Evolutionary conservation across 495 filamentous ascomycete genomes (phyloP).

Genomic region (Aspergillus affinis): DNA sequence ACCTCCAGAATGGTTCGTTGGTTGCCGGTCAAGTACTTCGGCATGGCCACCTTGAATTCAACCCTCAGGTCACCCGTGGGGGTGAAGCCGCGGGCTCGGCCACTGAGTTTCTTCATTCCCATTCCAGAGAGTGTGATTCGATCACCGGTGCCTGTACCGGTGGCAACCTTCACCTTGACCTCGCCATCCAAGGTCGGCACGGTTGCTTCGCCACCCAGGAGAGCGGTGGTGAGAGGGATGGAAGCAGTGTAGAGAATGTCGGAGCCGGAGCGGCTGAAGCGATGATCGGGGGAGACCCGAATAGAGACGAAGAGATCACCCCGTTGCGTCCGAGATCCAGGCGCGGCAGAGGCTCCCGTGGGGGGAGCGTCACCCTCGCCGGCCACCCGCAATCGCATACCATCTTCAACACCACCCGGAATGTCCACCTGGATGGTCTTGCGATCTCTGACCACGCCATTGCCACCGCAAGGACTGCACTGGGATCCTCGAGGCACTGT

Average conservation of each 20-base stretch:
- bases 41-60: conserved; percentile 93
- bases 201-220: conserved; percentile 84
- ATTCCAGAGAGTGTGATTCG: conserved; percentile 80
- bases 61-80: conserved; percentile 80
- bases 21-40: conserved; percentile 84
- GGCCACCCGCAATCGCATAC: conserved; percentile 79
- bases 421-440: conserved; percentile 86
- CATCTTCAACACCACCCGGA: conserved; percentile 91
- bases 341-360: conserved; percentile 59
- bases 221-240: conserved; percentile 88
- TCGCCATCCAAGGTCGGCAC: conserved; percentile 89
- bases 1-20: conserved; percentile 92
- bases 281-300: conserved; percentile 75
- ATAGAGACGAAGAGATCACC: conserved; percentile 91
- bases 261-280: conserved; percentile 80
- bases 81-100: conserved; percentile 48
- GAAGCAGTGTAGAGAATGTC: conserved; percentile 91
- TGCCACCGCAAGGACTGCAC: conserved; percentile 74
- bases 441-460: conserved; percentile 73
- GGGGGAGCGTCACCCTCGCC: conserved; percentile 85
- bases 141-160: conserved; percentile 91
- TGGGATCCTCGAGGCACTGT: conserved; percentile 72
- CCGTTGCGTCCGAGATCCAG: conserved; percentile 57
- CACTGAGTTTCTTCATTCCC: conserved; percentile 83
- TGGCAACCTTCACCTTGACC: conserved; percentile 81